Percentiles rank a stretch among this genome's conserved stretches.
phyloP scores from a whole-genome alignment of 768 basidiomycete genomes.

The Leccinum disarticulatum region DNA sequence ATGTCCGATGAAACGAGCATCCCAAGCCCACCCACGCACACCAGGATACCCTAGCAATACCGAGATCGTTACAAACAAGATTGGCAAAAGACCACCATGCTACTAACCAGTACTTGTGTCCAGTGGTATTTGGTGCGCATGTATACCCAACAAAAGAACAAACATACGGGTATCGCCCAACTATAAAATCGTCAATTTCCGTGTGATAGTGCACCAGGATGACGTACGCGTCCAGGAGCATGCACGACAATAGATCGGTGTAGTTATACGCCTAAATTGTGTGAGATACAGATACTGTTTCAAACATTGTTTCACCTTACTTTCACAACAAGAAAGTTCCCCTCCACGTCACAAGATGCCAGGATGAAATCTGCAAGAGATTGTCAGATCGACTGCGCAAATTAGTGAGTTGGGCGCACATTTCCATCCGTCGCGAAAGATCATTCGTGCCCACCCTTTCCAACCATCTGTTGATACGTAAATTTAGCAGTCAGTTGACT shows the following conservation, averaged over 20 bases:
- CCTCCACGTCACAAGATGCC: constrained; percentile 82
- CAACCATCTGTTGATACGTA: constrained; percentile 59
- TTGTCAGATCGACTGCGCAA: constrained; percentile 6
- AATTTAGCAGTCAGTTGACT: not conserved
- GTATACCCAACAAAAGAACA: constrained; percentile 82
- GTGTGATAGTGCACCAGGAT: not conserved
- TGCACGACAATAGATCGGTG: constrained; percentile 84
- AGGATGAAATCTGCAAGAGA: constrained; percentile 63
- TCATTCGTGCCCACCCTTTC: constrained; percentile 76
- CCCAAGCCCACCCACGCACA: constrained; percentile 75
- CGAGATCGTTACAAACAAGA: not conserved
- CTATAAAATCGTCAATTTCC: constrained; percentile 34
- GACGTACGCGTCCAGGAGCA: constrained; percentile 84
- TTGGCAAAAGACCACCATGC: not conserved
- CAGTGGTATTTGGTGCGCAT: constrained; percentile 79
- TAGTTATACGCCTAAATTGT: constrained; percentile 69
- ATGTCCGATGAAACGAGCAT: constrained; percentile 79
- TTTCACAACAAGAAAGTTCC: constrained; percentile 84
- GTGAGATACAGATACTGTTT: not conserved
- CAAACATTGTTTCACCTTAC: constrained; percentile 29
- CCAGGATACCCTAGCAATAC: constrained; percentile 56
- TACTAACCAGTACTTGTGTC: constrained; percentile 72
- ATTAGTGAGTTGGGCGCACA: constrained; percentile 45
- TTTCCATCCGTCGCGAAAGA: constrained; percentile 82
- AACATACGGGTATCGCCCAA: constrained; percentile 88